These are phyloP conservation scores for Trichoderma gamsii DNA, from an alignment of 495 filamentous ascomycete genomes.

Conservation along the genomic window DNA sequence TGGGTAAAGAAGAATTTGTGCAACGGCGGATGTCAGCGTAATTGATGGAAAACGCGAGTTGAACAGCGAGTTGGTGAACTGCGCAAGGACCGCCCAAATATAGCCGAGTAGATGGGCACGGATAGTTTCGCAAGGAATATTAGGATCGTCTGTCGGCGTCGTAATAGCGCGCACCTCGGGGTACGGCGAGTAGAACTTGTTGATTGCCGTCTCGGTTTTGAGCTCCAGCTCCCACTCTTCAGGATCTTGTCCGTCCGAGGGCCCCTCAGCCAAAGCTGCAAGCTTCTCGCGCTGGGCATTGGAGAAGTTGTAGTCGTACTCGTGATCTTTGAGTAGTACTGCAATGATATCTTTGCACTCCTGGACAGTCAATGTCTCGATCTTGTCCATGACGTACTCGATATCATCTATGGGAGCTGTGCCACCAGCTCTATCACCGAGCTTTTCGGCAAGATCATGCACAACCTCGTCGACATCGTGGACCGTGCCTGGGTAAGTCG, in stretches of 20 bases:
- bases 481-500: neutral
- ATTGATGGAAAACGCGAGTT: constrained; percentile 35
- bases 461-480: neutral
- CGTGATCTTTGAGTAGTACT: constrained; percentile 28
- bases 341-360: constrained; percentile 31
- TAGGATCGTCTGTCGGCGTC: constrained; percentile 29
- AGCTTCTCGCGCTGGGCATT: constrained; percentile 28
- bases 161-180: constrained; percentile 42
- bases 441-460: constrained; percentile 19
- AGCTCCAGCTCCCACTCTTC: constrained; percentile 31
- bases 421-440: constrained; percentile 24
- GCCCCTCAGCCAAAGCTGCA: constrained; percentile 26
- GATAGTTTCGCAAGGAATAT: constrained; percentile 33
- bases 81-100: constrained; percentile 33
- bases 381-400: constrained; percentile 34
- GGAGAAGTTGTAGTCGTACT: constrained; percentile 38
- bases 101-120: constrained; percentile 38
- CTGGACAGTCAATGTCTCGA: constrained; percentile 34
- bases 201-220: constrained; percentile 32
- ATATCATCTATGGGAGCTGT: constrained; percentile 32
- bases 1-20: constrained; percentile 36
- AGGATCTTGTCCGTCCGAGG: constrained; percentile 32
- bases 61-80: constrained; percentile 36
- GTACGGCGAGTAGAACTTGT: constrained; percentile 39
- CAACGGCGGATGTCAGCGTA: constrained; percentile 26